phyloP scores from a whole-genome alignment of 2,329 filamentous ascomycete species.

The Aspergillus candidus region DNA sequence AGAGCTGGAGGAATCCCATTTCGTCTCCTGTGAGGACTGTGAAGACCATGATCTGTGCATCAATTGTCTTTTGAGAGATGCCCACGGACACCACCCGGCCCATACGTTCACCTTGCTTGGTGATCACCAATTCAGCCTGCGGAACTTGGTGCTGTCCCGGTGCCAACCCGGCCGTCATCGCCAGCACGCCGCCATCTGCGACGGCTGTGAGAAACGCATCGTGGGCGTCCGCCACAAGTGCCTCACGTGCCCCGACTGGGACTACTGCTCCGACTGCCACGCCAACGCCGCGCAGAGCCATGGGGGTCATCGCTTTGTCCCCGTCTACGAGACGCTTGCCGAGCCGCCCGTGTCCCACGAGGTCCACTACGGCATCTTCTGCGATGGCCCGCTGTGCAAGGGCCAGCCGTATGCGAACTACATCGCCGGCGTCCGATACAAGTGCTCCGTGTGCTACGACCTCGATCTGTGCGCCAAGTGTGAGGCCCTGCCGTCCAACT shows the following conservation, averaged over 20 bases:
- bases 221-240: slow-evolving; percentile 92
- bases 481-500: slow-evolving; percentile 77
- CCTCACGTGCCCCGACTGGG: slow-evolving; percentile 93
- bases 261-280: slow-evolving; percentile 79
- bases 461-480: slow-evolving; percentile 92
- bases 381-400: slow-evolving; percentile 84
- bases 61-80: slow-evolving; percentile 65
- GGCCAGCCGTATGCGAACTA: slow-evolving; percentile 42
- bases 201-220: slow-evolving; percentile 86
- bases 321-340: slow-evolving; percentile 67
- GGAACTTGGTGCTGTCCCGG: slow-evolving; percentile 57
- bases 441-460: slow-evolving; percentile 94
- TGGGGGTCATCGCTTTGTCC: slow-evolving; percentile 78
- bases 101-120: slow-evolving; percentile 64
- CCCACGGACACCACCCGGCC: slow-evolving; percentile 85
- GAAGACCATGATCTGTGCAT: slow-evolving; percentile 92
- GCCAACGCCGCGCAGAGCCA: slow-evolving; percentile 63
- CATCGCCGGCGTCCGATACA: slow-evolving; percentile 85
- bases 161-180: slow-evolving; percentile 74
- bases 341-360: slow-evolving; percentile 42
- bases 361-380: slow-evolving; percentile 81
- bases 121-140: slow-evolving; percentile 52
- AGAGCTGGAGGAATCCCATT: slow-evolving; percentile 69
- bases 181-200: slow-evolving; percentile 82
- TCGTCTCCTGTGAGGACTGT: slow-evolving; percentile 78